Conservation (phyloP, 2,329 filamentous ascomycete genomes). For the Plectosphaerella sp. region DNA sequence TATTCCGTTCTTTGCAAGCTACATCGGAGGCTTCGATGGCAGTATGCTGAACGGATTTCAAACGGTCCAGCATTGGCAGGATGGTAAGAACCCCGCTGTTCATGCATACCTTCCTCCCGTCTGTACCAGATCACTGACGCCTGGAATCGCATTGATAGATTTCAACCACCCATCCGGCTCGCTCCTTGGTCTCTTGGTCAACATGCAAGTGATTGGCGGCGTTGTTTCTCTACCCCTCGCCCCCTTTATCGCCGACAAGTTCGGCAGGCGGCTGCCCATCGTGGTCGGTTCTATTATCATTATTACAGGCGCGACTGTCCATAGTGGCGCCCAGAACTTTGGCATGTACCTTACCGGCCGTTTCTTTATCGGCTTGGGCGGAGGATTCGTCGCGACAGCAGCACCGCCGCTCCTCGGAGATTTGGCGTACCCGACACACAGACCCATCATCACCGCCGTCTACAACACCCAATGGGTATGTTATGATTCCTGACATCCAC, state of each 20-base stretch:
- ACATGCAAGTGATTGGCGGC: slow-evolving; percentile 12
- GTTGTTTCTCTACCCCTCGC: slow-evolving; percentile 25
- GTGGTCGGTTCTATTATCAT: slow-evolving; percentile 19
- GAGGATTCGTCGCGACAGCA: not conserved
- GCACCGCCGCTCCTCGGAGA: not conserved
- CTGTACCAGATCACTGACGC: not conserved
- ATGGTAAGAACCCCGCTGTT: too few species aligned
- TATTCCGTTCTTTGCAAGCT: slow-evolving; percentile 22
- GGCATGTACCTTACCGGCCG: not conserved
- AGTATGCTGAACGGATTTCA: slow-evolving; percentile 28
- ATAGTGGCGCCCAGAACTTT: slow-evolving; percentile 14
- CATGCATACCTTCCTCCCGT: not conserved
- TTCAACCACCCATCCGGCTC: slow-evolving; percentile 29
- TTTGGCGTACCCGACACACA: not conserved
- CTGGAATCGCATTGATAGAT: slow-evolving; percentile 8
- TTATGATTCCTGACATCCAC: not conserved
- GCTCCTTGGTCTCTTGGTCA: slow-evolving; percentile 29
- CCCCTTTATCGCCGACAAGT: slow-evolving; percentile 24
- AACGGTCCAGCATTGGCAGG: slow-evolving; percentile 22
- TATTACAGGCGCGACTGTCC: slow-evolving; percentile 20
- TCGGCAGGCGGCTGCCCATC: slow-evolving; percentile 21
- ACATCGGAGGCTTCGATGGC: slow-evolving; percentile 24
- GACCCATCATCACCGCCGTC: not conserved
- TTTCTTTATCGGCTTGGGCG: not conserved
- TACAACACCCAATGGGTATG: not conserved